Evolutionary conservation across 192 early-diverging fungal species (phyloP).

Genomic region (Rhizophlyctis rosea): DNA sequence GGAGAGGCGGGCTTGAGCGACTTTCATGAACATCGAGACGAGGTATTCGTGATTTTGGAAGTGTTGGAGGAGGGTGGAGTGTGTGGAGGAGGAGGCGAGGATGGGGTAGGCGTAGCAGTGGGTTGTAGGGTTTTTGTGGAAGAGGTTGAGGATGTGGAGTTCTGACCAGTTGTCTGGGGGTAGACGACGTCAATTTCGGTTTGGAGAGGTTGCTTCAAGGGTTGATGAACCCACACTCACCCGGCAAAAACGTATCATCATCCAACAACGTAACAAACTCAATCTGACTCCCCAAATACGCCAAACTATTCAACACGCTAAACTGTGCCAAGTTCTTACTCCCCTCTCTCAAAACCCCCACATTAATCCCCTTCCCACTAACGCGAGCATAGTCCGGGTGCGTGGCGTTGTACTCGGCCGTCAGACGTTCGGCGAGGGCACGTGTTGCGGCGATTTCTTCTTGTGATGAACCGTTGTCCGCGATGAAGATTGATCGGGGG

Average conservation of each 20-base stretch:
- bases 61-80: neutral
- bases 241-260: conserved; percentile 20
- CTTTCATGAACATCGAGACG: conserved; percentile 4
- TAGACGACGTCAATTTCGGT: neutral
- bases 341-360: conserved; percentile 12
- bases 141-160: conserved; percentile 8
- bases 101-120: conserved; percentile 21
- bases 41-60: conserved; percentile 29
- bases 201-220: conserved; percentile 4
- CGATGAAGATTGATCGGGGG: conserved; percentile 22
- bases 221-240: neutral
- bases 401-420: conserved; percentile 12
- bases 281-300: conserved; percentile 3
- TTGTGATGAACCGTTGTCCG: conserved; percentile 23
- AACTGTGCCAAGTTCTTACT: conserved; percentile 24
- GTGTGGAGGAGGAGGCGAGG: neutral
- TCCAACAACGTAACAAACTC: conserved; percentile 21
- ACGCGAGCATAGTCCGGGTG: conserved; percentile 4
- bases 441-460: conserved; percentile 20
- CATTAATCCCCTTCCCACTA: conserved; percentile 10
- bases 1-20: conserved; percentile 5
- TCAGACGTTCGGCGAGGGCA: neutral
- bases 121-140: neutral
- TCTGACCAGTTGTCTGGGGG: conserved; percentile 4
- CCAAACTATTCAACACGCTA: conserved; percentile 9